A percentile compares a stretch with the other conserved stretches of the same genome.
phyloP scores from a whole-genome alignment of 495 filamentous ascomycete species.

The Xylaria telfairii region DNA sequence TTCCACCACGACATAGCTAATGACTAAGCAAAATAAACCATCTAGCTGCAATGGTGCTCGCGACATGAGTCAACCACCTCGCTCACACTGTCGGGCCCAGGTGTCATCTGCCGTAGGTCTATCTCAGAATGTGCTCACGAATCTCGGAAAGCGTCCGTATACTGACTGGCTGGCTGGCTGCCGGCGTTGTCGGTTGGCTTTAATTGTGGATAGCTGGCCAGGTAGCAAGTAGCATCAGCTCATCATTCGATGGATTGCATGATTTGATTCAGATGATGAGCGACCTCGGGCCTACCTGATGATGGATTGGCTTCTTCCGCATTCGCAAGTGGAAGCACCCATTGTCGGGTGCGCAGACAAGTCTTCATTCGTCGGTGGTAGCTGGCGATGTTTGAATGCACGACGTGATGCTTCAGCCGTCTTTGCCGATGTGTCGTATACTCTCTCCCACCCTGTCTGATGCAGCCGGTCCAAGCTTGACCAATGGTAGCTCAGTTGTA shows the following conservation, averaged over 20 bases:
- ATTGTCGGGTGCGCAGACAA: neutral
- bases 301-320: neutral
- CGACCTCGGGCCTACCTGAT: neutral
- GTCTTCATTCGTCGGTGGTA: neutral
- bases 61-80: neutral
- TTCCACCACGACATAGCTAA: neutral
- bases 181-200: neutral
- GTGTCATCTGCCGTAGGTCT: neutral
- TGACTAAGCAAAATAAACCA: constrained; percentile 2
- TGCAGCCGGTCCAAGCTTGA: neutral
- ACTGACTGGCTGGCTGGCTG: neutral
- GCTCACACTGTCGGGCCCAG: neutral
- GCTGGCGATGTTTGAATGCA: neutral
- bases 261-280: neutral
- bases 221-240: neutral
- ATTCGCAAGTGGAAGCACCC: neutral
- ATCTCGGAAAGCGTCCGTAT: neutral
- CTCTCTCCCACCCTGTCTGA: neutral
- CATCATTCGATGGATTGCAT: constrained; percentile 18
- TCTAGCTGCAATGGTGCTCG: neutral
- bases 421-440: constrained; percentile 1
- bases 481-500: neutral
- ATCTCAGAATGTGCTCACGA: neutral
- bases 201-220: neutral
- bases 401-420: constrained; percentile 13